Percentiles rank a stretch among this genome's conserved stretches.
phyloP scores from a whole-genome alignment of 441 rosid genomes.

The Populus tomentosa region DNA sequence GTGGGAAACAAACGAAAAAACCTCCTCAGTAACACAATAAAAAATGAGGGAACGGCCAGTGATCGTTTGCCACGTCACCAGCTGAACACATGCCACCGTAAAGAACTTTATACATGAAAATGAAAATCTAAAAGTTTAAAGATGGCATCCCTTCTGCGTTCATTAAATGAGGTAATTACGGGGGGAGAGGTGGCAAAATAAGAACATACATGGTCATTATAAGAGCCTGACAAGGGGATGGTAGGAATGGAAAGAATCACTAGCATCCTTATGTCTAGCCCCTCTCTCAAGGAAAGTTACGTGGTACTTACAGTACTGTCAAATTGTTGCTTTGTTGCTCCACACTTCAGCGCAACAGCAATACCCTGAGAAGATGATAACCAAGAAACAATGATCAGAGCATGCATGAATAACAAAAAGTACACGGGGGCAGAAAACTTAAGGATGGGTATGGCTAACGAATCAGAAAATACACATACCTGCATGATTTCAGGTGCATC shows the following conservation, averaged over 20 bases:
- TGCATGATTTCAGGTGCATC: conserved; percentile 98
- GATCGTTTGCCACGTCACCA: background rate
- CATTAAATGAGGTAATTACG: no score
- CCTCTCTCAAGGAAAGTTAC: conserved; percentile 13
- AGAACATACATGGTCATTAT: no score
- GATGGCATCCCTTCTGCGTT: no score
- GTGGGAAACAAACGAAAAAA: background rate
- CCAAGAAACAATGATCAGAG: background rate
- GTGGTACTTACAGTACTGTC: conserved; percentile 72
- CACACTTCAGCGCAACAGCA: conserved; percentile 91
- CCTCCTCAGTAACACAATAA: background rate
- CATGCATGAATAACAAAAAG: background rate
- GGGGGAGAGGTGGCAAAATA: no score
- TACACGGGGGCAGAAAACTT: background rate
- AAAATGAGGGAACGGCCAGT: background rate
- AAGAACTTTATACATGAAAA: no score
- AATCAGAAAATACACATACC: conserved; percentile 36
- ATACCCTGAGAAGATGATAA: conserved; percentile 58
- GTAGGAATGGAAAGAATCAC: background rate
- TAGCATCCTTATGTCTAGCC: background rate
- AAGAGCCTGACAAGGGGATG: background rate
- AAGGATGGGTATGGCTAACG: background rate
- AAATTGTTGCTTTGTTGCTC: conserved; percentile 96
- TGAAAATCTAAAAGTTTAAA: no score
- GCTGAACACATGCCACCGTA: background rate